Evolutionary conservation across 129 eudicot genomes (phyloP).

Genomic region (Ambrosia artemisiifolia): DNA sequence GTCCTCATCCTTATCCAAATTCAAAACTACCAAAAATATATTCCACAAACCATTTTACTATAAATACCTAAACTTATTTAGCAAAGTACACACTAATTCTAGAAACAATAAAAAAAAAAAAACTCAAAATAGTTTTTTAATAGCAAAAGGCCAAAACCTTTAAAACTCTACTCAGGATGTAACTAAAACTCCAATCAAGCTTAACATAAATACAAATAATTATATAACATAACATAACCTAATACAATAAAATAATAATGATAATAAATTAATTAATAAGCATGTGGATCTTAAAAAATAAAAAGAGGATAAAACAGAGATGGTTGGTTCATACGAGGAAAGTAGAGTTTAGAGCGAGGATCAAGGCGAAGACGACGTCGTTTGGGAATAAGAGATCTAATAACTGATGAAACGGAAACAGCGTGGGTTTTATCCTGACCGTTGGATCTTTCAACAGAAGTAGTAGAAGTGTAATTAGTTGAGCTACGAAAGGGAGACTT

Average conservation of each 20-base stretch:
- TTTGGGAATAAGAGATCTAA: conserved; percentile 77
- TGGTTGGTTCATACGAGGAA: conserved; percentile 51
- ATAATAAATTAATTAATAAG: background rate
- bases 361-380: conserved; percentile 90
- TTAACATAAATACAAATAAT: background rate
- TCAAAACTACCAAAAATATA: background rate
- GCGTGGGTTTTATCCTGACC: conserved; percentile 20
- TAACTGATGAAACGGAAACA: conserved; percentile 67
- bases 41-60: background rate
- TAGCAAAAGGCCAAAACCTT: background rate
- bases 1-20: background rate
- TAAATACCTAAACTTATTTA: background rate
- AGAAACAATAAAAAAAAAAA: background rate
- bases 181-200: background rate
- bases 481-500: conserved; percentile 3
- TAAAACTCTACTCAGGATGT: too few species aligned
- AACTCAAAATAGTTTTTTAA: background rate
- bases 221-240: too few species aligned
- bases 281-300: conserved; percentile 19
- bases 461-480: conserved; percentile 22
- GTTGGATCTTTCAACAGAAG: conserved; percentile 41
- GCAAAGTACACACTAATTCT: background rate
- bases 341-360: conserved; percentile 81
- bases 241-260: background rate
- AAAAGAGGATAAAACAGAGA: background rate